These are phyloP conservation scores for Phytophthora fragariaefolia DNA, from an alignment of 352 stramenopile species.

Conservation along the genomic window DNA sequence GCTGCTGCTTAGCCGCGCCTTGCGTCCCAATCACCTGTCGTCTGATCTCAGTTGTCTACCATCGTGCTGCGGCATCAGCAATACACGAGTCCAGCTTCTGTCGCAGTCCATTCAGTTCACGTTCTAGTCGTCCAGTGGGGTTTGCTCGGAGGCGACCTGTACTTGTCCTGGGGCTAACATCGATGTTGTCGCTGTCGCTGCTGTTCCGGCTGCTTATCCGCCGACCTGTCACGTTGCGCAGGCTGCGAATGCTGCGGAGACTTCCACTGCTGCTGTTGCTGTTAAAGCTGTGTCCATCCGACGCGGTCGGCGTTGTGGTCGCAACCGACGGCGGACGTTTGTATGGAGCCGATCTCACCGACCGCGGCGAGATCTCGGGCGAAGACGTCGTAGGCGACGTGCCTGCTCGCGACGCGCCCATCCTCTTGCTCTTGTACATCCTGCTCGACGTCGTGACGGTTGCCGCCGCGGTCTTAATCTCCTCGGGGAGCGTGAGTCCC, in stretches of 20 bases:
- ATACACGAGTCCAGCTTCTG: slow-evolving; percentile 71
- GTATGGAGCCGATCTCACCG: slow-evolving; percentile 37
- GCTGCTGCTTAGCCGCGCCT: background rate
- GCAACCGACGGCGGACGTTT: slow-evolving; percentile 38
- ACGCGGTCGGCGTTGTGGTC: slow-evolving; percentile 29
- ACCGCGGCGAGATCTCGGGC: slow-evolving; percentile 53
- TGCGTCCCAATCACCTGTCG: background rate
- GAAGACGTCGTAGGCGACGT: slow-evolving; percentile 68
- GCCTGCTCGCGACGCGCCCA: slow-evolving; percentile 37
- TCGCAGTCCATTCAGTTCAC: slow-evolving; percentile 59
- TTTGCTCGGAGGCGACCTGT: slow-evolving; percentile 11
- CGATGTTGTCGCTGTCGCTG: slow-evolving; percentile 39
- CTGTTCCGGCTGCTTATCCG: slow-evolving; percentile 32
- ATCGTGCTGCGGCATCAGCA: slow-evolving; percentile 30
- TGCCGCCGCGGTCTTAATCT: slow-evolving; percentile 30
- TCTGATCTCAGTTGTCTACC: slow-evolving; percentile 15
- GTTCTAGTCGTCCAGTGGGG: slow-evolving; percentile 53
- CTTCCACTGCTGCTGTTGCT: slow-evolving; percentile 41
- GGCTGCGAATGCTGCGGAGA: slow-evolving; percentile 33
- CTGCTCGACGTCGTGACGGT: slow-evolving; percentile 15
- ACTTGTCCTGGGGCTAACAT: slow-evolving; percentile 23
- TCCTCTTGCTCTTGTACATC: slow-evolving; percentile 40
- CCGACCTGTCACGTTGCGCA: slow-evolving; percentile 37
- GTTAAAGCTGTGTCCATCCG: slow-evolving; percentile 36
- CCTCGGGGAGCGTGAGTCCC: slow-evolving; percentile 38